phyloP scores from a whole-genome alignment of 345 rosid genomes.

The Pseudoturritis turrita region DNA sequence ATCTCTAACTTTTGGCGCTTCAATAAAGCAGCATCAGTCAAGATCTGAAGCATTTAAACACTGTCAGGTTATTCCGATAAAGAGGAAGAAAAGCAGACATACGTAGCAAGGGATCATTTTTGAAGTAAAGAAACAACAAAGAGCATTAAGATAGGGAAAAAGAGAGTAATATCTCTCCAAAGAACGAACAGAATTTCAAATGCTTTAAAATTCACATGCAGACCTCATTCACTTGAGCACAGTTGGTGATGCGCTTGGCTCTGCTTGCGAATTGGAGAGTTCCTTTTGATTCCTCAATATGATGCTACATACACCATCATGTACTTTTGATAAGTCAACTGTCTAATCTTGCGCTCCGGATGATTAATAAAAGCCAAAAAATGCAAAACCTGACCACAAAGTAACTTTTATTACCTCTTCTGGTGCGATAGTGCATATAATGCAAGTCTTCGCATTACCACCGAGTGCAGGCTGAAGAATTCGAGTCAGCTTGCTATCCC shows the following conservation, averaged over 20 bases:
- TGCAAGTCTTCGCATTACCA: slow-evolving; percentile 95
- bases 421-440: slow-evolving; percentile 95
- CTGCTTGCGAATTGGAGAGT: slow-evolving; percentile 95
- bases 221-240: slow-evolving; percentile 98
- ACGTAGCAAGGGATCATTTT: not conserved
- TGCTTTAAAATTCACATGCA: slow-evolving; percentile 1
- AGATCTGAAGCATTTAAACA: slow-evolving; percentile 47
- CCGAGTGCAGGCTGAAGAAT: slow-evolving; percentile 98
- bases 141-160: not conserved
- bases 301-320: slow-evolving; percentile 44
- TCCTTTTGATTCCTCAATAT: slow-evolving; percentile 94
- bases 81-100: not conserved
- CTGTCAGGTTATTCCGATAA: slow-evolving; percentile 21
- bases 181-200: not conserved
- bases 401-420: slow-evolving; percentile 63
- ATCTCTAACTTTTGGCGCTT: slow-evolving; percentile 94
- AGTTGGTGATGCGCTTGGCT: slow-evolving; percentile 91
- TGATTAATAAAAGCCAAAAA: not conserved
- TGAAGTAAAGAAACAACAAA: not conserved
- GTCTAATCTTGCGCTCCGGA: not conserved
- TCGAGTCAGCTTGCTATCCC: slow-evolving; percentile 97
- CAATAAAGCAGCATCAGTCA: slow-evolving; percentile 90
- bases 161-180: not conserved
- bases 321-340: not conserved
- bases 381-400: not conserved